Evolutionary conservation across 179 eudicot species (phyloP).

Genomic region (Camellia oleifera): DNA sequence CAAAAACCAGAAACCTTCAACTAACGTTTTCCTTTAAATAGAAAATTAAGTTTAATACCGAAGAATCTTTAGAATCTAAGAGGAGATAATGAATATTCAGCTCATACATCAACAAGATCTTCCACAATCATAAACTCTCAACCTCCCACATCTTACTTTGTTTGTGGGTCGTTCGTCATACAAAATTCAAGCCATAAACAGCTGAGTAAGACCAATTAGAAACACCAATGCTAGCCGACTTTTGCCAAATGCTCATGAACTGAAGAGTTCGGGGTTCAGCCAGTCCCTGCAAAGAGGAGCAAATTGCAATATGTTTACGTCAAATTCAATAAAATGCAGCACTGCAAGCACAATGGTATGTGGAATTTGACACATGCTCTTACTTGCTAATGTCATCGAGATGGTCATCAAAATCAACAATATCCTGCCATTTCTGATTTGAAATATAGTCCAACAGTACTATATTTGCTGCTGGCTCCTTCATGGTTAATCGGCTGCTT

Average conservation of each 20-base stretch:
- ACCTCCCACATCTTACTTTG: neutral
- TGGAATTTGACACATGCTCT: slow-evolving; percentile 15
- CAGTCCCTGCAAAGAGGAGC: slow-evolving; percentile 57
- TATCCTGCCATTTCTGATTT: slow-evolving; percentile 58
- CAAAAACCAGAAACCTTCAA: neutral
- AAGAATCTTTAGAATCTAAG: neutral
- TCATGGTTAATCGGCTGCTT: slow-evolving; percentile 43
- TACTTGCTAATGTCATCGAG: slow-evolving; percentile 85
- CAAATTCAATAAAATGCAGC: neutral
- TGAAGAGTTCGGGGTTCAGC: slow-evolving; percentile 63
- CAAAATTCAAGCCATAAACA: slow-evolving; percentile 1
- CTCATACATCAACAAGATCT: neutral
- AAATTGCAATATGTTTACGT: neutral
- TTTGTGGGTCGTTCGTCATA: neutral
- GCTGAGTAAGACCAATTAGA: neutral
- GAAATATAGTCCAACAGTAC: slow-evolving; percentile 69
- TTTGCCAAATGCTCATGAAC: slow-evolving; percentile 11
- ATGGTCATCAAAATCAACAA: slow-evolving; percentile 82
- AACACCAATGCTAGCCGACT: neutral
- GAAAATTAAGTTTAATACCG: neutral
- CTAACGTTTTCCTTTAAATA: neutral
- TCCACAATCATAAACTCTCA: neutral
- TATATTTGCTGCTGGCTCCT: slow-evolving; percentile 78
- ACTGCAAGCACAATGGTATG: neutral
- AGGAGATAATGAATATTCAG: neutral